Evolutionary conservation across 805 yeast genomes (phyloP).

Genomic region (Candida xyloterini): DNA sequence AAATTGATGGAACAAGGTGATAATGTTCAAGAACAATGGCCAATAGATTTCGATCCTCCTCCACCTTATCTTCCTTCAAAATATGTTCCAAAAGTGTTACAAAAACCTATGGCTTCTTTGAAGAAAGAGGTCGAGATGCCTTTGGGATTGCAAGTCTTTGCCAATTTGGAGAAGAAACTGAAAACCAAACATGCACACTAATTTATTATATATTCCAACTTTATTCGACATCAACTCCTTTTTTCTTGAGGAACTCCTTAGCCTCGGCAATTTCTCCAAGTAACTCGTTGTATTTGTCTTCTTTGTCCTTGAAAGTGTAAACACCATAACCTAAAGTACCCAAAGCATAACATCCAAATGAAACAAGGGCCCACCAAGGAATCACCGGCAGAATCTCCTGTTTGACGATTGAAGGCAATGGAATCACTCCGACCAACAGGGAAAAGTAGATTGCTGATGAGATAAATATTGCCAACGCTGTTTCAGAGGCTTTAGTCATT

Average conservation of each 20-base stretch:
- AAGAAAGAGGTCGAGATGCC: constrained; percentile 51
- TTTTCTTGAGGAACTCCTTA: constrained; percentile 49
- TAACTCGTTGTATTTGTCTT: constrained; percentile 61
- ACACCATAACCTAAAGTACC: constrained; percentile 69
- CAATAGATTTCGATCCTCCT: constrained; percentile 60
- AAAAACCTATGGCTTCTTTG: constrained; percentile 35
- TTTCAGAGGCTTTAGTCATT: constrained; percentile 70
- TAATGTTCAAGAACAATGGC: constrained; percentile 59
- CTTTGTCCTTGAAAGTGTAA: constrained; percentile 66
- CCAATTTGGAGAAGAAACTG: constrained; percentile 72
- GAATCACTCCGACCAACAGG: constrained; percentile 50
- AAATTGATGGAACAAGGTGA: constrained; percentile 36
- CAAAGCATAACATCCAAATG: constrained; percentile 68
- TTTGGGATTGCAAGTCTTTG: constrained; percentile 73
- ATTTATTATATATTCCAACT: not conserved
- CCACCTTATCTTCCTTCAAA: constrained; percentile 37
- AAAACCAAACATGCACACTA: constrained; percentile 34
- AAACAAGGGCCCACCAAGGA: constrained; percentile 68
- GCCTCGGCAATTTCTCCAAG: constrained; percentile 61
- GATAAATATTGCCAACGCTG: constrained; percentile 44
- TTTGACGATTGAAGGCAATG: constrained; percentile 46
- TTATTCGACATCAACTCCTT: constrained; percentile 50
- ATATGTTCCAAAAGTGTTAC: constrained; percentile 42
- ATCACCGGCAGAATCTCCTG: constrained; percentile 58
- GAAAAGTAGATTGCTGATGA: constrained; percentile 53